Percentiles rank a stretch among this genome's conserved stretches.
phyloP scores from a whole-genome alignment of 2,329 filamentous ascomycete genomes.

The Davidsoniella australis region DNA sequence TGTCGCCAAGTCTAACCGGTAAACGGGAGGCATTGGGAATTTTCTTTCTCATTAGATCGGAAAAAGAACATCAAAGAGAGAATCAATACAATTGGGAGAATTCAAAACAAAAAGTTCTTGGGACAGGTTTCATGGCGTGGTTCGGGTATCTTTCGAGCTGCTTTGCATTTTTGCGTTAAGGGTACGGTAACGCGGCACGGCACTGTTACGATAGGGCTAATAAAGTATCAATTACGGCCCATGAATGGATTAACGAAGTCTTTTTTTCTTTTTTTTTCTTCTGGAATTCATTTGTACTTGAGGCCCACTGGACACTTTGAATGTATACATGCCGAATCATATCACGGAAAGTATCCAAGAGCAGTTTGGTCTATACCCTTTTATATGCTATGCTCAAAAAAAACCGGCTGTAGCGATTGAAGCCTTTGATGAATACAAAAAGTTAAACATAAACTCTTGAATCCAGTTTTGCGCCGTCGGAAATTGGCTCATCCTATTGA shows the following conservation, averaged over 20 bases:
- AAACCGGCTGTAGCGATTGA: too few species aligned
- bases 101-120: slow-evolving; percentile 13
- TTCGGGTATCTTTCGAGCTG: slow-evolving; percentile 27
- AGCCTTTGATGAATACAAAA: too few species aligned
- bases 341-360: too few species aligned
- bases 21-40: slow-evolving; percentile 34
- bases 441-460: too few species aligned
- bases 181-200: slow-evolving; percentile 29
- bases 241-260: slow-evolving; percentile 12
- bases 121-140: slow-evolving; percentile 26
- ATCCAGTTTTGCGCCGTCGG: too few species aligned
- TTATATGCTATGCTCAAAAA: too few species aligned
- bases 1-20: slow-evolving; percentile 99
- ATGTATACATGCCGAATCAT: too few species aligned
- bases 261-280: slow-evolving; percentile 10
- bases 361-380: too few species aligned
- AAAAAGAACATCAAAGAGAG: slow-evolving; percentile 13
- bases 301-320: too few species aligned
- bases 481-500: too few species aligned
- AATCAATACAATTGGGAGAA: slow-evolving; percentile 14
- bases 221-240: slow-evolving; percentile 23
- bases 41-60: slow-evolving; percentile 21
- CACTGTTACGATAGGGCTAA: slow-evolving; percentile 25
- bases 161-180: slow-evolving; percentile 31
- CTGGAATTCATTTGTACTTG: not conserved